Conservation (phyloP, 345 rosid species). For the rapeseed (Brassica napus) region Da-Ae NC_063442.1:44534001-44534500, state of each 20-base stretch:
- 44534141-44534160: constrained; percentile 54
- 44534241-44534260: constrained; percentile 46
- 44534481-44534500: neutral
- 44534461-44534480: constrained; percentile 68
- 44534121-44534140: constrained; percentile 51
- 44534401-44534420: constrained; percentile 47
- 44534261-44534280: constrained; percentile 65
- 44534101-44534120: constrained; percentile 50
- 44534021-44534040: constrained; percentile 55
- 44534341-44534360: constrained; percentile 75
- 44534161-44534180: constrained; percentile 43
- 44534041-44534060: constrained; percentile 45
- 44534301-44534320: constrained; percentile 78
- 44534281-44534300: constrained; percentile 62
- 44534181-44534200: no score
- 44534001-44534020: constrained; percentile 75
- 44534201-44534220: neutral
- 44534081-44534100: constrained; percentile 63
- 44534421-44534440: constrained; percentile 64
- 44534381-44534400: constrained; percentile 57
- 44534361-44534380: constrained; percentile 73
- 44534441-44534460: constrained; percentile 75
- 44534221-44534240: neutral
- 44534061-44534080: constrained; percentile 50
- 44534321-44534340: constrained; percentile 72